phyloP scores from a whole-genome alignment of 345 rosid genomes.

The Trapa incisa region DNA sequence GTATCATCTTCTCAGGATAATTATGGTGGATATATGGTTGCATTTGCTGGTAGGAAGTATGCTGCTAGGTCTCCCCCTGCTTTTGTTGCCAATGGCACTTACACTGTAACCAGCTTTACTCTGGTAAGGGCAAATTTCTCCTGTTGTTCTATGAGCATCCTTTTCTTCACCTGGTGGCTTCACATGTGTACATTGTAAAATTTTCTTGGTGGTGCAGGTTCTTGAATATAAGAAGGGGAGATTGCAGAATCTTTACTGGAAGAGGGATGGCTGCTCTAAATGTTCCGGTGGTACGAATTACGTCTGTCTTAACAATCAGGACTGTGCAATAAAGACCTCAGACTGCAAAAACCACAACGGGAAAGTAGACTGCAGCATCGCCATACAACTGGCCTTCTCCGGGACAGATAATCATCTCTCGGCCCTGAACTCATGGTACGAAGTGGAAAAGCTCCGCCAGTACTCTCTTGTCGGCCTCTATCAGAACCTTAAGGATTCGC shows the following conservation, averaged over 20 bases:
- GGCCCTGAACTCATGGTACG: slow-evolving; percentile 89
- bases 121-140: slow-evolving; percentile 40
- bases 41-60: slow-evolving; percentile 92
- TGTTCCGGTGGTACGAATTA: slow-evolving; percentile 46
- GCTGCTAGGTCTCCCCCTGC: slow-evolving; percentile 88
- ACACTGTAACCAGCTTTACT: slow-evolving; percentile 80
- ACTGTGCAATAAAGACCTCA: slow-evolving; percentile 63
- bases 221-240: slow-evolving; percentile 89
- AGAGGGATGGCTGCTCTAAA: slow-evolving; percentile 80
- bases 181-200: neutral
- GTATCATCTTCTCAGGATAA: slow-evolving; percentile 25
- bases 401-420: slow-evolving; percentile 91
- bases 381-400: slow-evolving; percentile 89
- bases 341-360: slow-evolving; percentile 63
- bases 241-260: slow-evolving; percentile 88
- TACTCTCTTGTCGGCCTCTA: slow-evolving; percentile 86
- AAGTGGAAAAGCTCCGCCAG: slow-evolving; percentile 79
- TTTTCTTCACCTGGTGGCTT: neutral
- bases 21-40: slow-evolving; percentile 87
- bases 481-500: slow-evolving; percentile 62
- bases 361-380: slow-evolving; percentile 76
- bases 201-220: slow-evolving; percentile 32
- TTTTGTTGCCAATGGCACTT: slow-evolving; percentile 62
- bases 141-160: neutral
- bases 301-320: slow-evolving; percentile 73